Conservation (phyloP, 345 rosid species). For the Gynandropsis gynandra region DNA sequence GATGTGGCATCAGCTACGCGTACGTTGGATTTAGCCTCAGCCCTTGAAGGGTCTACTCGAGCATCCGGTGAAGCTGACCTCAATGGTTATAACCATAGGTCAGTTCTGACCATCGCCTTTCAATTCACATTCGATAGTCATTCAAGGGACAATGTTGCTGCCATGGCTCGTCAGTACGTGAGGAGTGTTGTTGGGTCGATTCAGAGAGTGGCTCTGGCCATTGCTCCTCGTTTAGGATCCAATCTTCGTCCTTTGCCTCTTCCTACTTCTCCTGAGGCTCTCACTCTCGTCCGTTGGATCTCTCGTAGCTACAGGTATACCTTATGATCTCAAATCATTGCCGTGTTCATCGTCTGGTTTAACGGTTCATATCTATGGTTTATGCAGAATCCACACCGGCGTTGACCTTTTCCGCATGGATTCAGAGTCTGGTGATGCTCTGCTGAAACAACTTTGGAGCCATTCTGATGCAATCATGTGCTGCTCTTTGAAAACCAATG, state of each 20-base stretch:
- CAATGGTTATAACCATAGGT: slow-evolving; percentile 55
- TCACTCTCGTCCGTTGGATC: slow-evolving; percentile 81
- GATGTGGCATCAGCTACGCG: slow-evolving; percentile 56
- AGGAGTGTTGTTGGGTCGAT: slow-evolving; percentile 84
- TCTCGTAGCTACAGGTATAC: slow-evolving; percentile 72
- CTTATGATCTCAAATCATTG: not conserved
- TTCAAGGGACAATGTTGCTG: slow-evolving; percentile 73
- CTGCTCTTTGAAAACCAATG: slow-evolving; percentile 85
- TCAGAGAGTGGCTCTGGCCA: slow-evolving; percentile 97
- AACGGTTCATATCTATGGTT: too few species aligned
- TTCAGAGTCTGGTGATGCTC: slow-evolving; percentile 51
- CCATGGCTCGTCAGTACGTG: slow-evolving; percentile 93
- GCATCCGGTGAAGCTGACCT: slow-evolving; percentile 46
- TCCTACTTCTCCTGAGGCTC: slow-evolving; percentile 90
- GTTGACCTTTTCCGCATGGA: slow-evolving; percentile 51
- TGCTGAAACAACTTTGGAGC: slow-evolving; percentile 84
- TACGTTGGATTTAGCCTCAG: slow-evolving; percentile 85
- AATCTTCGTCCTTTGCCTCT: slow-evolving; percentile 42
- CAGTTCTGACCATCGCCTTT: slow-evolving; percentile 89
- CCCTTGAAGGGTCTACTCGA: slow-evolving; percentile 66
- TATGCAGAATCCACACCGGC: slow-evolving; percentile 63
- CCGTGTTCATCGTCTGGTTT: too few species aligned
- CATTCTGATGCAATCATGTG: slow-evolving; percentile 81
- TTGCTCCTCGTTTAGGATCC: slow-evolving; percentile 56
- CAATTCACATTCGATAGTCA: slow-evolving; percentile 84